phyloP scores from a whole-genome alignment of 164 flowering plant genomes.

The Liriodendron chinense region DNA sequence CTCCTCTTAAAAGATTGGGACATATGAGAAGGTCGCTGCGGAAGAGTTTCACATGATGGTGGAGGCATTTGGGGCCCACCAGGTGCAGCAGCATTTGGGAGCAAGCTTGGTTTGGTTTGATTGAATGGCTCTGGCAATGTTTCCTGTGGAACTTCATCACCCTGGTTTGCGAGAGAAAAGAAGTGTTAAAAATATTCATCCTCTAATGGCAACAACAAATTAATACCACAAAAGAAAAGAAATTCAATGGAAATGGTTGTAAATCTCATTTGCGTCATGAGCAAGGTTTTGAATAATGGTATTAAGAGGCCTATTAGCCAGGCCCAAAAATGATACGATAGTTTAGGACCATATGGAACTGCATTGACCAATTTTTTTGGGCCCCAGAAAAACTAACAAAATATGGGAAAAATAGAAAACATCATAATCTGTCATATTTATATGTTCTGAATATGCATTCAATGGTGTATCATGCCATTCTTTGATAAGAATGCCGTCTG shows the following conservation, averaged over 20 bases:
- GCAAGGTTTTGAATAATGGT: too few relatives aligned
- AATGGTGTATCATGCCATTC: too few relatives aligned
- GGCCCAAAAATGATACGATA: too few relatives aligned
- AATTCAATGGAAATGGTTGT: not conserved
- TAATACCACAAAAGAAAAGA: not conserved
- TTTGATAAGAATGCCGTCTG: too few relatives aligned
- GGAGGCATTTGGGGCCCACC: slow-evolving; percentile 8
- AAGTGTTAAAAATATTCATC: not conserved
- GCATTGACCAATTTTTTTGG: too few relatives aligned
- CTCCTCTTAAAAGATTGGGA: slow-evolving; percentile 40
- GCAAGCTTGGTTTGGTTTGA: slow-evolving; percentile 15
- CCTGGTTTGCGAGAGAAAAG: slow-evolving; percentile 33
- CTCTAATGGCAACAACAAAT: too few relatives aligned
- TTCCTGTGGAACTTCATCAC: slow-evolving; percentile 63
- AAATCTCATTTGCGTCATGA: not conserved
- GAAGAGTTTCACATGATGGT: slow-evolving; percentile 14
- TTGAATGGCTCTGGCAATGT: slow-evolving; percentile 54
- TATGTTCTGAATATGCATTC: too few relatives aligned
- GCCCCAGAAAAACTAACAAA: too few relatives aligned
- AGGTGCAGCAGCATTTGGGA: slow-evolving; percentile 3
- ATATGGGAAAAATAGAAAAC: too few relatives aligned
- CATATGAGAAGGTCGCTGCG: slow-evolving; percentile 28
- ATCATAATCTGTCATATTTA: too few relatives aligned
- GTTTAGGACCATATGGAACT: too few relatives aligned
- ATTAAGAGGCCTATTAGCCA: too few relatives aligned